Evolutionary conservation across 495 filamentous ascomycete species (phyloP), one percentile per base, ranked within the genome.

Genomic region (Pyrenula massariospora): DNA sequence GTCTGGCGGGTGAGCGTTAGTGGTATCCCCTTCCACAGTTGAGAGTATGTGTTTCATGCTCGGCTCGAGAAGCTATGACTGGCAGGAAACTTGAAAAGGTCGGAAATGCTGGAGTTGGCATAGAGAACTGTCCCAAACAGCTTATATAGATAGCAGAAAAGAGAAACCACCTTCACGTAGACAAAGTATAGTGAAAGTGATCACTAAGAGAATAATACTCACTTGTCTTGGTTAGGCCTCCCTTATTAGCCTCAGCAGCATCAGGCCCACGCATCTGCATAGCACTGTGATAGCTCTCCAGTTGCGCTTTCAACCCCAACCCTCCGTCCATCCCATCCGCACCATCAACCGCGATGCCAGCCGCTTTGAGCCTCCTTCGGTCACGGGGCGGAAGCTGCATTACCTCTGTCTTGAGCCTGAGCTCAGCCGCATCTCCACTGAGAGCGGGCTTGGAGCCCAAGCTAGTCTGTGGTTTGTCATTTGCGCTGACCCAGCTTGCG

Each of bases 321-420:
- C 47, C 54, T 21, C 10, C 53, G 5, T 24, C 53, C 20, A 3
- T 10, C 25, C 22, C 19, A 31, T 24, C 53, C n/a, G 10, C 22
- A 5, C 22, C 25, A 54, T 24, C 50, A 42, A 42, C 31, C 5
- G 5, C 15, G 31, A 42, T 15, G 50, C 50, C 50, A 5, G 22
- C 78, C 54, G 84, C 88, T 69, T 96, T 96, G 56, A 96, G 79
- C 58, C 93, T 81, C 66, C 88, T 80, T 61, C 93, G 78, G 66
- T 97, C 92, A 62, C 93, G 75, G 15, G 85, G 82, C 50, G 86
- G 88, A 31, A 98, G 77, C 64, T 88, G 85, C 93, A 97, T 98
- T 51, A 96, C 85, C 71, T 97, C 91, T 54, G 81, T 85, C 78
- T 96, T 96, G 59, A 96, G 66, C 63, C 87, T 78, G 65, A 92